Base-by-base conservation (phyloP, 331 rosid genomes). In the Ulmus americana region DNA sequence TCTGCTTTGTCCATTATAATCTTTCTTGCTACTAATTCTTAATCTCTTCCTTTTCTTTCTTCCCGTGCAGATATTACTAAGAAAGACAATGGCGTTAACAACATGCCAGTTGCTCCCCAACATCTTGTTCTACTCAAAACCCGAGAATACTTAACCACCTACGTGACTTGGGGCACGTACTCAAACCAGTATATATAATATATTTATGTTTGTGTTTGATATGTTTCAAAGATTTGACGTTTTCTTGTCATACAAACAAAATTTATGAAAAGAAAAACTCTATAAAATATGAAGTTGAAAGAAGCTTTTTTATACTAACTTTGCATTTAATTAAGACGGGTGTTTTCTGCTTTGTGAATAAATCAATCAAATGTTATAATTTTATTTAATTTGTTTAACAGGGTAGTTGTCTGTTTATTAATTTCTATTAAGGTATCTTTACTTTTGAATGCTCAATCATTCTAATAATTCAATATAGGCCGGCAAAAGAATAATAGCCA, bases 21-120 rank as follows among this genome's bases (percentile, higher is more conserved):
- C 56, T 45, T 65, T 74, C 46, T 58, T 70, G 59, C 55, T 50
- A 28, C 58, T 76, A 78, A 73, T 16, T 61, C 39, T 45, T 20
- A 20, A 40, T 41, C 6, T 60, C 12, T 64, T 2, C 38, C 13
- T 39, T 8, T 11, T 41, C 45, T 15, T 28, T 11, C 40, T 39
- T 62, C 11, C 71, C 76, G 45, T 80, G 61, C 82, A 91, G 97
- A 84, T 88, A 64, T 83, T 91, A 44, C 65, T 91, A 39, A 82
- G 97, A 78, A 96, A 91, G 77, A 88, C 97, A 45, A 71, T 86
- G 18, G 96, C 96, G 59, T 78, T 88, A n/a, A n/a, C n/a, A n/a
- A n/a, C n/a, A n/a, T n/a, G n/a, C n/a, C n/a, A n/a, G n/a, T n/a
- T n/a, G n/a, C n/a, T n/a, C n/a, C n/a, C n/a, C n/a, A n/a, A n/a